Conservation (phyloP, 306 rosid species). For the Oemleria cerasiformis region DNA sequence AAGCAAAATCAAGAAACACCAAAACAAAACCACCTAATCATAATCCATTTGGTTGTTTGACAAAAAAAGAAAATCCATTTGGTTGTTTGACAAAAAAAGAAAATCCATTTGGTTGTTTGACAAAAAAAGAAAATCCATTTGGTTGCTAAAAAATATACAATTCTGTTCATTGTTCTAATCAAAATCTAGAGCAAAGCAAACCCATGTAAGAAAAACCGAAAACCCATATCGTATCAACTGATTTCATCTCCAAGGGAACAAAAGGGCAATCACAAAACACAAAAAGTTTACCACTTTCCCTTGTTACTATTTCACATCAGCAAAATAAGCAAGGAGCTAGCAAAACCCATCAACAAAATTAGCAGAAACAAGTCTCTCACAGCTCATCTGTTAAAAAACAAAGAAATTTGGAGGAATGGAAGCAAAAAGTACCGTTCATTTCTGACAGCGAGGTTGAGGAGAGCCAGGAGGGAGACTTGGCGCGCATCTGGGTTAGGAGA, state of each 20-base stretch:
- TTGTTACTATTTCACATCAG: not conserved
- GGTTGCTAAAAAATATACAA: not conserved
- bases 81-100: too few relatives aligned
- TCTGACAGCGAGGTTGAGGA: slow-evolving; percentile 86
- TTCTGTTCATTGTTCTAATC: not conserved
- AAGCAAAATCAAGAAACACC: not conserved
- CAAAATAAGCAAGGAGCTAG: not conserved
- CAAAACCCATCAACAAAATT: not conserved
- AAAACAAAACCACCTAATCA: not conserved
- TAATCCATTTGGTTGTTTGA: not conserved
- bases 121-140: not conserved
- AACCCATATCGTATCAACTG: not conserved
- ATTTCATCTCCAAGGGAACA: not conserved
- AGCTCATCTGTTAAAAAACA: not conserved
- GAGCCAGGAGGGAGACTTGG: slow-evolving; percentile 81
- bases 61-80: too few relatives aligned
- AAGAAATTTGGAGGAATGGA: not conserved
- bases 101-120: not conserved
- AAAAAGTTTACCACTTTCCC: slow-evolving; percentile 1
- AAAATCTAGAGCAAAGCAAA: not conserved
- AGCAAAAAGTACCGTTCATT: slow-evolving; percentile 51
- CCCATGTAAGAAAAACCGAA: not conserved
- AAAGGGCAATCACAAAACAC: slow-evolving; percentile 1
- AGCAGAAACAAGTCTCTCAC: not conserved
- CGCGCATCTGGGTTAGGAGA: slow-evolving; percentile 69